These are phyloP conservation scores for Aspergillus persii DNA, from an alignment of 2,329 filamentous ascomycete genomes.

Conservation along the genomic window DNA sequence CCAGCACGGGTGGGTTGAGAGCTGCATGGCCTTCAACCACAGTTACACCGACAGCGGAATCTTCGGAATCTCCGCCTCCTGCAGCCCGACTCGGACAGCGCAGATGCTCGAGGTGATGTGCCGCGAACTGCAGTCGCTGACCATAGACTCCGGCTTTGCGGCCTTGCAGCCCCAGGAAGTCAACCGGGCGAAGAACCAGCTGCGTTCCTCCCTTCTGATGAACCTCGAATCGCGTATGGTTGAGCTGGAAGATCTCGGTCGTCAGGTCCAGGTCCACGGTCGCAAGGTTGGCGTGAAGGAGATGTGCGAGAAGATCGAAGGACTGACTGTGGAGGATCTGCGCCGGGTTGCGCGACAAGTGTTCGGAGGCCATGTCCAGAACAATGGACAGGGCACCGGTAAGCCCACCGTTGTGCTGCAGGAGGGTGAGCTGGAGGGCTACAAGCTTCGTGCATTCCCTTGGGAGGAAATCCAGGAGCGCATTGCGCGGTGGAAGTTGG, in stretches of 20 bases:
- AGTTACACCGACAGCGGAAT: constrained; percentile 93
- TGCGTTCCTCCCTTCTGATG: constrained; percentile 87
- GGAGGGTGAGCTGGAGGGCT: constrained; percentile 75
- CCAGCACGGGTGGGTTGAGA: constrained; percentile 96
- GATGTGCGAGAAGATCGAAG: constrained; percentile 87
- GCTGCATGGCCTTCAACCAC: constrained; percentile 94
- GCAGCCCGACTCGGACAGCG: constrained; percentile 72
- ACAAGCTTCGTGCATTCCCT: constrained; percentile 64
- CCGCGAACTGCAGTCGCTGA: constrained; percentile 76
- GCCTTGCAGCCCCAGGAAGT: constrained; percentile 76
- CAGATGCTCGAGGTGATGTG: constrained; percentile 95
- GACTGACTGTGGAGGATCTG: constrained; percentile 75
- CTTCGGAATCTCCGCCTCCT: constrained; percentile 89
- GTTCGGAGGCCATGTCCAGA: constrained; percentile 72
- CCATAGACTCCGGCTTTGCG: constrained; percentile 70
- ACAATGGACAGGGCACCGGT: constrained; percentile 74
- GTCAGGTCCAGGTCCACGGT: constrained; percentile 96
- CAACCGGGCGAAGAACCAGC: constrained; percentile 91
- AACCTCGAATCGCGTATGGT: constrained; percentile 97
- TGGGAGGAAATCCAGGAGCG: constrained; percentile 91
- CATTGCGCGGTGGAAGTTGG: constrained; percentile 80
- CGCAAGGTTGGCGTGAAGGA: constrained; percentile 86
- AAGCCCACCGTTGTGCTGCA: constrained; percentile 92
- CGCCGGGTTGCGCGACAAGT: constrained; percentile 76
- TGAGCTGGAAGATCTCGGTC: constrained; percentile 89